Conservation (phyloP, 116 monocot genomes). For the Papilionanthe hybrid region DNA sequence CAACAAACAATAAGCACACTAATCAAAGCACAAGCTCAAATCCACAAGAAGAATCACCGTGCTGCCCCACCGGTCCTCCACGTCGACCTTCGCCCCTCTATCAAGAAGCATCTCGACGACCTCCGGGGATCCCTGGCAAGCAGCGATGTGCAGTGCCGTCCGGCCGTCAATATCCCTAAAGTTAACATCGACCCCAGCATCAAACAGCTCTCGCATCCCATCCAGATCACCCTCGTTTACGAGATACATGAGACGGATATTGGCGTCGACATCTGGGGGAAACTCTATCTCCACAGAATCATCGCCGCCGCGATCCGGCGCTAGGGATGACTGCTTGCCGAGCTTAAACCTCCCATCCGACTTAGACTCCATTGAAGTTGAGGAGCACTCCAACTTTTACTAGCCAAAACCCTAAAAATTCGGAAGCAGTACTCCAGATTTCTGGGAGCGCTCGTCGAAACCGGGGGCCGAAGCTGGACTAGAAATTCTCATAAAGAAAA, state of each 20-base stretch:
- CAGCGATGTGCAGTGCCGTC: conserved; percentile 82
- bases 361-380: conserved; percentile 35
- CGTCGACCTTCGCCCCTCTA: conserved; percentile 58
- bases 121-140: conserved; percentile 66
- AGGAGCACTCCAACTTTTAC: neutral
- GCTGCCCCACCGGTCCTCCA: conserved; percentile 84
- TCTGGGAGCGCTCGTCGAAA: neutral
- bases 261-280: conserved; percentile 22
- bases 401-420: neutral
- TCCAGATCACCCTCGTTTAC: conserved; percentile 68
- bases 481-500: no score
- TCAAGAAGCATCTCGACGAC: conserved; percentile 60
- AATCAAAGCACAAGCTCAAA: neutral
- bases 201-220: conserved; percentile 64
- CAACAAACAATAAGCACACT: neutral
- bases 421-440: neutral
- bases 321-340: conserved; percentile 84
- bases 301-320: conserved; percentile 38
- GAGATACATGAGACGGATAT: conserved; percentile 75
- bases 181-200: conserved; percentile 62
- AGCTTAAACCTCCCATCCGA: conserved; percentile 57
- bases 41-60: conserved; percentile 40
- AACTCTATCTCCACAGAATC: conserved; percentile 16
- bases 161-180: conserved; percentile 76
- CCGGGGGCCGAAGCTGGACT: neutral